Percentiles rank a stretch among this genome's conserved stretches.
phyloP scores from a whole-genome alignment of 2,329 filamentous ascomycete genomes.

The Cladophialophora psammophila region DNA sequence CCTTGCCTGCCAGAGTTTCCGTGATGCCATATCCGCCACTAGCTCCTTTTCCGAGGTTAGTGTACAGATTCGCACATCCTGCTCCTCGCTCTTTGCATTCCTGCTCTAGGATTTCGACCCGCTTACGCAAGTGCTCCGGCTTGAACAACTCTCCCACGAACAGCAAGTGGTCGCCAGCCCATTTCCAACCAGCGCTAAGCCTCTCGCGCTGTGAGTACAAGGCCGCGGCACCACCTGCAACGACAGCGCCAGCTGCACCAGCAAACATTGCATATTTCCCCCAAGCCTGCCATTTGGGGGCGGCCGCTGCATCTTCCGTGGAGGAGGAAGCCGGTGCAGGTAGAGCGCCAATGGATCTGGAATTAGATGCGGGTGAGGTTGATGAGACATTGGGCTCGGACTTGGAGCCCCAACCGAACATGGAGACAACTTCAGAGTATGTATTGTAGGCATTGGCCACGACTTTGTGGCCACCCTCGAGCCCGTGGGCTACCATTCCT shows the following conservation, averaged over 20 bases:
- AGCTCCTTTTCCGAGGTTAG: constrained; percentile 76
- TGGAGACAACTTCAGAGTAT: constrained; percentile 67
- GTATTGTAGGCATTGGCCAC: constrained; percentile 74
- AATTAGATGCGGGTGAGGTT: constrained; percentile 31
- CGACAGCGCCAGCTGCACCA: constrained; percentile 79
- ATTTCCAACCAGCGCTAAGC: constrained; percentile 76
- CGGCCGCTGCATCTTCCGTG: constrained; percentile 53
- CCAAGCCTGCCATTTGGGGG: constrained; percentile 75
- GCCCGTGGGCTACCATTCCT: constrained; percentile 61
- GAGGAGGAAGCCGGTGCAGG: constrained; percentile 45
- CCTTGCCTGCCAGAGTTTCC: constrained; percentile 60
- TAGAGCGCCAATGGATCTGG: constrained; percentile 38
- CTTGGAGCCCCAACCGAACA: constrained; percentile 65
- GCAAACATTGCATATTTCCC: constrained; percentile 85
- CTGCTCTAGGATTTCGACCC: constrained; percentile 72
- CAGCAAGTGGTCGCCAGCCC: constrained; percentile 89
- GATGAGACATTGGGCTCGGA: constrained; percentile 29
- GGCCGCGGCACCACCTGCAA: constrained; percentile 81
- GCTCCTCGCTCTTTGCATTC: constrained; percentile 53
- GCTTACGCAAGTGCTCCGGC: constrained; percentile 78
- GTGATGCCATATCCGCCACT: constrained; percentile 52
- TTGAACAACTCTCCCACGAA: constrained; percentile 90
- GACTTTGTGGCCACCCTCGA: constrained; percentile 83
- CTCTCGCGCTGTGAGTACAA: constrained; percentile 86
- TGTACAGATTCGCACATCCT: constrained; percentile 83